phyloP scores from a whole-genome alignment of 495 filamentous ascomycete species.

The Elasticomyces elasticus region DNA sequence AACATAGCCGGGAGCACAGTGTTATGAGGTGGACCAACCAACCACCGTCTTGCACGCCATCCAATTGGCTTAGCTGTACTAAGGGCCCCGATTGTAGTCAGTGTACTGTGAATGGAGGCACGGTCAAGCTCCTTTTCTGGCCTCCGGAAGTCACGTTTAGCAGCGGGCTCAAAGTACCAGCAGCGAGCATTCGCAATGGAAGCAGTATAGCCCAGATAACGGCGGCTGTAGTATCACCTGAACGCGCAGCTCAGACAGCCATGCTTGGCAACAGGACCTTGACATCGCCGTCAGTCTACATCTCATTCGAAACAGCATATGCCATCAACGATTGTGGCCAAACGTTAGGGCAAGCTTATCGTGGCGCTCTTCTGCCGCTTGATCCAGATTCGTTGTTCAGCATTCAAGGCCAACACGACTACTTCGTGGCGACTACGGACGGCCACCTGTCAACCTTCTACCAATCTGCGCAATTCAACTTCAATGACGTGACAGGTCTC shows the following conservation, averaged over 20 bases:
- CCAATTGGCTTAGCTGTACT: neutral
- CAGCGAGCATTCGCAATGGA: neutral
- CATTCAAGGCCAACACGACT: neutral
- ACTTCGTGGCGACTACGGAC: neutral
- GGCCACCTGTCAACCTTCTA: neutral
- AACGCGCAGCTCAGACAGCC: neutral
- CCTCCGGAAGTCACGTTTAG: neutral
- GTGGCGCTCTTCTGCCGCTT: neutral
- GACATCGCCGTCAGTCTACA: slow-evolving; percentile 17
- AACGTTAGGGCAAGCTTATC: neutral
- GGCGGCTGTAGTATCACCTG: neutral
- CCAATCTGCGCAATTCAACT: slow-evolving; percentile 1
- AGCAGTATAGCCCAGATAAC: neutral
- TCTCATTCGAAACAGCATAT: slow-evolving; percentile 11
- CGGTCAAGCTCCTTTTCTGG: slow-evolving; percentile 5
- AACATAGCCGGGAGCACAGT: neutral
- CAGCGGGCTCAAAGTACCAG: neutral
- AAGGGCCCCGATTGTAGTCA: neutral
- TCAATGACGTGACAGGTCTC: neutral
- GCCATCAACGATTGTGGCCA: slow-evolving; percentile 12
- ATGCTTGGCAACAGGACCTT: slow-evolving; percentile 6
- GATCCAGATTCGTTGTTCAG: neutral
- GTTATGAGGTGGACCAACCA: neutral
- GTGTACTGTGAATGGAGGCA: slow-evolving; percentile 6
- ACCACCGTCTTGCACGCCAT: neutral